Percentiles rank a stretch among this genome's conserved stretches.
These are phyloP conservation scores for Shiraia sp. DNA, from an alignment of 2,329 filamentous ascomycete species.

Conservation along the genomic window DNA sequence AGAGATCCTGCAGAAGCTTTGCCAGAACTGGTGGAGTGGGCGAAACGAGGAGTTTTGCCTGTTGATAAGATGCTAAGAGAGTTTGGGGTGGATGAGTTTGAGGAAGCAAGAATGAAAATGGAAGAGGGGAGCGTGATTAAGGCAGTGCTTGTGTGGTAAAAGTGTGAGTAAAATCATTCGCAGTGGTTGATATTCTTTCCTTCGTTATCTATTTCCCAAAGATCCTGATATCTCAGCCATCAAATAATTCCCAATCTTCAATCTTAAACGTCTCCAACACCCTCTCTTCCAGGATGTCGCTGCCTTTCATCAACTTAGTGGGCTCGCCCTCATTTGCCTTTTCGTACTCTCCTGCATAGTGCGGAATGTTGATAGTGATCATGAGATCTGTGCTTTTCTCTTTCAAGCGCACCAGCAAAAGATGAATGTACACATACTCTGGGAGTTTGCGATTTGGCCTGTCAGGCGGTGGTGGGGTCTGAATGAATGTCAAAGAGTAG, in stretches of 20 bases:
- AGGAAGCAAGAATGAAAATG: slow-evolving; percentile 15
- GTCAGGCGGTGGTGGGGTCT: slow-evolving; percentile 48
- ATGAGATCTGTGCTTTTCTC: slow-evolving; percentile 78
- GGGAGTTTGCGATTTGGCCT: slow-evolving; percentile 36
- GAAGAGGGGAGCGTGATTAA: slow-evolving; percentile 18
- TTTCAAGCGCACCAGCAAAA: slow-evolving; percentile 77
- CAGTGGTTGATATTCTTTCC: too few species aligned
- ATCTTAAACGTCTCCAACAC: slow-evolving; percentile 77
- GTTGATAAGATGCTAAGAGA: slow-evolving; percentile 18
- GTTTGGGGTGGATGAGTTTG: slow-evolving; percentile 10
- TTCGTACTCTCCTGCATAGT: slow-evolving; percentile 74
- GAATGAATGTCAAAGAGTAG: slow-evolving; percentile 69
- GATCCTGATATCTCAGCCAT: slow-evolving; percentile 17
- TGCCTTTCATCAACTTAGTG: slow-evolving; percentile 63
- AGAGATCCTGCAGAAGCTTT: slow-evolving; percentile 16
- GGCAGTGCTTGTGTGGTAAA: slow-evolving; percentile 16
- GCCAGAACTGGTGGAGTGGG: slow-evolving; percentile 18
- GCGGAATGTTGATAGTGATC: slow-evolving; percentile 85
- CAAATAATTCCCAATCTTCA: slow-evolving; percentile 78
- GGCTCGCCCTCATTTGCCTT: slow-evolving; percentile 67
- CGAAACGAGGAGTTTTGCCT: slow-evolving; percentile 10
- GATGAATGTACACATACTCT: slow-evolving; percentile 72
- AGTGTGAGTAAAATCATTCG: too few species aligned
- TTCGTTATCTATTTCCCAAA: too few species aligned
- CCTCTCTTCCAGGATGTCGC: slow-evolving; percentile 66